Percentiles rank a stretch among this genome's conserved stretches.
Evolutionary conservation across 352 stramenopile genomes (phyloP).

Genomic region (Phytophthora podocarpi): DNA sequence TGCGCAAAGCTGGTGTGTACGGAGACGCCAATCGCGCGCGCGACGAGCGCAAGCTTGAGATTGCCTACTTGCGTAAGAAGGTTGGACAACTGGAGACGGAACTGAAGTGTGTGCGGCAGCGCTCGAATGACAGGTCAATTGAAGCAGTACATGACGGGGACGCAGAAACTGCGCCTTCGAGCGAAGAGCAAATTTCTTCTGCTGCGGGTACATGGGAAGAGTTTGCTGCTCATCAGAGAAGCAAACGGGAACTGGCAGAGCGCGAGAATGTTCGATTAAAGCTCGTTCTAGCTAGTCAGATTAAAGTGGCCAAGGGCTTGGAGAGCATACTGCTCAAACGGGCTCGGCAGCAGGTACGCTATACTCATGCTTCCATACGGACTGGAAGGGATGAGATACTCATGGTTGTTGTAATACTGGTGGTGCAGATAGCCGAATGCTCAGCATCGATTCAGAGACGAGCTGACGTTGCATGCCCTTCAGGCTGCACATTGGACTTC

Average conservation of each 20-base stretch:
- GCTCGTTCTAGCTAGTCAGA: constrained; percentile 46
- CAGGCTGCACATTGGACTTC: constrained; percentile 19
- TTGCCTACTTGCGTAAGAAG: constrained; percentile 43
- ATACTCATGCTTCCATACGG: not conserved
- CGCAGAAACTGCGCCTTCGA: not conserved
- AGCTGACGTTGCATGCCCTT: constrained; percentile 17
- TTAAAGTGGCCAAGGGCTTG: constrained; percentile 50
- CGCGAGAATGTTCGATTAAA: constrained; percentile 41
- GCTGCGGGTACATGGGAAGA: constrained; percentile 14
- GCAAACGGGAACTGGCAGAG: constrained; percentile 20
- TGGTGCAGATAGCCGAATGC: constrained; percentile 19
- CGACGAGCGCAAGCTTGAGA: constrained; percentile 39
- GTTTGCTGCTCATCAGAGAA: constrained; percentile 14
- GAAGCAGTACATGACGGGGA: not conserved
- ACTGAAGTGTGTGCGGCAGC: constrained; percentile 21
- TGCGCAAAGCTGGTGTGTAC: constrained; percentile 15
- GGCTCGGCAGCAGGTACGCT: constrained; percentile 19
- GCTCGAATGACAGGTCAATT: too few species aligned
- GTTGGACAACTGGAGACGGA: constrained; percentile 41
- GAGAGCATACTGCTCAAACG: constrained; percentile 44
- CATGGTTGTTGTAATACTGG: not conserved
- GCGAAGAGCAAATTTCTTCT: not conserved
- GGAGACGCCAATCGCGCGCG: constrained; percentile 29
- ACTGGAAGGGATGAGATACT: not conserved
- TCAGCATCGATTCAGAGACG: constrained; percentile 21